Percentiles rank a stretch among this genome's conserved stretches.
Conservation (phyloP, 2,329 filamentous ascomycete species). For the Fusarium sp. region DNA sequence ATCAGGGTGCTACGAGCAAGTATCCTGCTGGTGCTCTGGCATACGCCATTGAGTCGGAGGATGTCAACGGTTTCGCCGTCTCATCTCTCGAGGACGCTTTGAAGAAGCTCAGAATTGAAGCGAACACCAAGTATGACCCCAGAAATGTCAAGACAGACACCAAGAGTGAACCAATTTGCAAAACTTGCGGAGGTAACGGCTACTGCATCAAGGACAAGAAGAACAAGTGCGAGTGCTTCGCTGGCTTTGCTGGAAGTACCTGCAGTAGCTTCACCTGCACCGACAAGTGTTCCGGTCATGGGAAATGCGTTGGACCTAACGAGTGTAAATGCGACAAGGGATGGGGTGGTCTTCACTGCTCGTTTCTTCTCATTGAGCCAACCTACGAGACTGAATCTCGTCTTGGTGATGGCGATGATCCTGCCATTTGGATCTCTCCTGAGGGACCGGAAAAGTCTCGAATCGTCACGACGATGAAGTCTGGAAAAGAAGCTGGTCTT, state of each 20-base stretch:
- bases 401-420: conserved; percentile 57
- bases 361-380: conserved; percentile 54
- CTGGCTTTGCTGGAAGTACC: conserved; percentile 50
- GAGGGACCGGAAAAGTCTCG: conserved; percentile 52
- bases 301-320: conserved; percentile 54
- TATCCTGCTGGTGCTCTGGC: conserved; percentile 52
- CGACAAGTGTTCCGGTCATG: conserved; percentile 53
- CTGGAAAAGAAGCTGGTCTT: conserved; percentile 57
- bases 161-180: conserved; percentile 44
- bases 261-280: conserved; percentile 52
- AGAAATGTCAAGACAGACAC: conserved; percentile 37
- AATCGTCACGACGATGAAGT: conserved; percentile 63
- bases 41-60: conserved; percentile 53
- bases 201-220: conserved; percentile 46
- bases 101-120: conserved; percentile 44
- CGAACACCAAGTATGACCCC: conserved; percentile 53
- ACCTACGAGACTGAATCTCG: conserved; percentile 55
- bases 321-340: conserved; percentile 52
- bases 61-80: conserved; percentile 51
- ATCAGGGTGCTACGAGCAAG: conserved; percentile 48
- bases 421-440: conserved; percentile 59
- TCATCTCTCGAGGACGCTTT: conserved; percentile 51
- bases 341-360: conserved; percentile 58
- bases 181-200: conserved; percentile 50
- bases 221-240: conserved; percentile 53